phyloP scores from a whole-genome alignment of 2,329 filamentous ascomycete species.

The Berkeleyomyces basicola region DNA sequence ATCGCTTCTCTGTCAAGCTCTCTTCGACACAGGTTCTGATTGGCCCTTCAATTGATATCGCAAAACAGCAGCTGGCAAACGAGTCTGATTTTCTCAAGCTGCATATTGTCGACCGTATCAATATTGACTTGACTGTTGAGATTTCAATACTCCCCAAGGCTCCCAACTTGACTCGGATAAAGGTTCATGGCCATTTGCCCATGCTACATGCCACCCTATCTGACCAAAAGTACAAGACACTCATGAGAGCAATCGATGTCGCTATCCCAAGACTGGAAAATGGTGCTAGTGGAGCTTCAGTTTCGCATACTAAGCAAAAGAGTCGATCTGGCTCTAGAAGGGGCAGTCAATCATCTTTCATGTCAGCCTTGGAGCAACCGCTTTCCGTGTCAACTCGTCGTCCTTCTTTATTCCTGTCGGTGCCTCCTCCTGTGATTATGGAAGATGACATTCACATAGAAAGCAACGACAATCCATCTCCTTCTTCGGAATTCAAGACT shows the following conservation, averaged over 20 bases:
- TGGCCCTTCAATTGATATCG: constrained; percentile 79
- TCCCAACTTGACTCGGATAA: constrained; percentile 79
- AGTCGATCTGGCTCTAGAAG: constrained; percentile 1
- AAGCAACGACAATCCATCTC: constrained; percentile 47
- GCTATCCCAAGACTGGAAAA: constrained; percentile 67
- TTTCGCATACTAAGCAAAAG: neutral
- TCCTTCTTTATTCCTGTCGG: constrained; percentile 50
- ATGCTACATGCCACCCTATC: constrained; percentile 84
- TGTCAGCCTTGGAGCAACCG: constrained; percentile 13
- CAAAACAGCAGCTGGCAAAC: constrained; percentile 61
- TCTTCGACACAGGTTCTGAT: constrained; percentile 92
- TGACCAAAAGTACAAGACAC: constrained; percentile 87
- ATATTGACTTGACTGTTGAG: constrained; percentile 92
- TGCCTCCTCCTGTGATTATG: constrained; percentile 56
- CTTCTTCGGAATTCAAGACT: constrained; percentile 29
- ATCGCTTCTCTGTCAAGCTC: constrained; percentile 85
- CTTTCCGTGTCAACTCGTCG: neutral
- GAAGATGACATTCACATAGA: constrained; percentile 57
- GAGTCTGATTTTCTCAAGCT: constrained; percentile 53
- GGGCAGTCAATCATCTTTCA: constrained; percentile 13
- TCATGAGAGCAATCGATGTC: constrained; percentile 93
- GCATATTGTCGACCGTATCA: constrained; percentile 92
- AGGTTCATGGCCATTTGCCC: constrained; percentile 79
- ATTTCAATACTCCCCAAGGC: constrained; percentile 94
- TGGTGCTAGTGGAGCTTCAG: neutral